Evolutionary conservation across 2,329 filamentous ascomycete genomes (phyloP).

Genomic region (Beauveria bassiana): DNA sequence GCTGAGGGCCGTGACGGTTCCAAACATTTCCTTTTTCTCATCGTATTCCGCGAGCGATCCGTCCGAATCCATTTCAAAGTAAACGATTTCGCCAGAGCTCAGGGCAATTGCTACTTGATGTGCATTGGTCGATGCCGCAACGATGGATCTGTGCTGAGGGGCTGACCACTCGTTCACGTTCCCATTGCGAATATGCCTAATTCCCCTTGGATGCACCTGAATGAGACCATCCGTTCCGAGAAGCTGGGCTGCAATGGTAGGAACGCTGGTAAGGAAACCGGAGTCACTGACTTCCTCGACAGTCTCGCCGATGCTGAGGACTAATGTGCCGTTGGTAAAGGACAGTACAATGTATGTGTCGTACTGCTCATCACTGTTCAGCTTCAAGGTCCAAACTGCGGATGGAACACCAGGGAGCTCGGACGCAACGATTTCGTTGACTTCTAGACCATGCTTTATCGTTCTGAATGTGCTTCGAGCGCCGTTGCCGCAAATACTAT

Average conservation of each 20-base stretch:
- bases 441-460: slow-evolving; percentile 85
- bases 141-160: slow-evolving; percentile 89
- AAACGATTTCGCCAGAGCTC: slow-evolving; percentile 93
- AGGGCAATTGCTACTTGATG: slow-evolving; percentile 89
- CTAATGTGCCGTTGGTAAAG: slow-evolving; percentile 81
- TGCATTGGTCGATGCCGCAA: slow-evolving; percentile 88
- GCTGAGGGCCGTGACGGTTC: slow-evolving; percentile 90
- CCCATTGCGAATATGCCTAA: slow-evolving; percentile 75
- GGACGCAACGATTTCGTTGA: slow-evolving; percentile 92
- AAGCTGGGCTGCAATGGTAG: slow-evolving; percentile 87
- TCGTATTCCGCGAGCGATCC: slow-evolving; percentile 89
- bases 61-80: slow-evolving; percentile 94
- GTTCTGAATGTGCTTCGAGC: slow-evolving; percentile 86
- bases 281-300: slow-evolving; percentile 94
- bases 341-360: slow-evolving; percentile 96
- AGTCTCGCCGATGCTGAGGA: slow-evolving; percentile 91
- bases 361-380: slow-evolving; percentile 71
- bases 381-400: slow-evolving; percentile 91
- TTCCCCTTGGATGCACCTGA: slow-evolving; percentile 94
- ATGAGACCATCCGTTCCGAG: slow-evolving; percentile 88
- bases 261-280: slow-evolving; percentile 79
- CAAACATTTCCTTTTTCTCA: slow-evolving; percentile 90
- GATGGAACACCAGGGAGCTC: slow-evolving; percentile 82
- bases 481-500: slow-evolving; percentile 81
- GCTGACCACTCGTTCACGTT: slow-evolving; percentile 88